Base-by-base conservation (phyloP, 2,329 filamentous ascomycete species). In the Ophidiomyces ophidiicola region DNA sequence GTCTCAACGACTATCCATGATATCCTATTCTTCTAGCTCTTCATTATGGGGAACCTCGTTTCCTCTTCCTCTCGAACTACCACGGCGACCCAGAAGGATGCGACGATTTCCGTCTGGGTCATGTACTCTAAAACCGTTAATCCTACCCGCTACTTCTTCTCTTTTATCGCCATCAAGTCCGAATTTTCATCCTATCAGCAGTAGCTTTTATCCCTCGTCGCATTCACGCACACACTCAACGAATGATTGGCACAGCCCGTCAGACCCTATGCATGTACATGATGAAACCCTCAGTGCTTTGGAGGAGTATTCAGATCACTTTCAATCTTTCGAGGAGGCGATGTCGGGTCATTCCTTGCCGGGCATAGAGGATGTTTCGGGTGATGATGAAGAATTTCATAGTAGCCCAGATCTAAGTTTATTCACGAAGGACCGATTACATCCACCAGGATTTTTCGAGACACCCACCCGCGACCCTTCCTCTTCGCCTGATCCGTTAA, bases 51-150 rank as follows among this genome's bases (percentile, higher is more conserved):
- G 44, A 30, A 45, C 48, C 3, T 48, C 53, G n/a, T 42, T 53
- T 12, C 51, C 49, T 2, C 41, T 51, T 26, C 48, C 49, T 19
- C 48, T 50, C 5, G 50, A 53, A 14, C 19, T 42, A 17, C 47
- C 44, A 24, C 46, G 37, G 20, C 46, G 50, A 21, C 42, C 51
- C 23, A 49, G 53, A 32, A 54, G 52, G 36, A 53, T 57, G 50
- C 50, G 58, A 26, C 53, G 53, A 20, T 60, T 59, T 35, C 52
- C 57, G 12, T 54, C 56, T 7, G 57, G 58, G 2, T 57, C 55
- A 5, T 55, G 50, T 23, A 50, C 55, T 12, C 42, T 60, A 32
- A 60, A 59, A 30, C 57, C 58, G 15, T 45, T 60, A 4, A 49
- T 60, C 19, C 46, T 60, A 17, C 53, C 46, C 36, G 35, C 41